A percentile compares a stretch with the other conserved stretches of the same genome.
phyloP scores from a whole-genome alignment of 192 early-diverging fungal genomes.

The Paraglomus occultum region DNA sequence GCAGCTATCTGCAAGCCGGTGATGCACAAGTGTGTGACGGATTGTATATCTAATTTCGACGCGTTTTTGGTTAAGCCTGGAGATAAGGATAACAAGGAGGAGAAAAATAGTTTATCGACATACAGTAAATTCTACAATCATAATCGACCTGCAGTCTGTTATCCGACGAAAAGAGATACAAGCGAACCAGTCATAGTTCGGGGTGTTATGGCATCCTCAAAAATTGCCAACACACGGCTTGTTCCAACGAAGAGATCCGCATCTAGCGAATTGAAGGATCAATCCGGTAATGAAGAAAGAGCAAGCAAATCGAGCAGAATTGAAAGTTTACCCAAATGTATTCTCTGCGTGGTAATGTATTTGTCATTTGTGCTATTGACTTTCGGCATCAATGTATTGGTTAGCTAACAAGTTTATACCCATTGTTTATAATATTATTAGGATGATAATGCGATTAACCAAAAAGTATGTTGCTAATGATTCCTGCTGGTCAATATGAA shows the following conservation, averaged over 20 bases:
- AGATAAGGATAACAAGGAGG: too few species aligned
- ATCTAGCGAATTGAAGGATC: not conserved
- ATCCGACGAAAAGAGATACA: too few species aligned
- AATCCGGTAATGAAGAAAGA: slow-evolving; percentile 22
- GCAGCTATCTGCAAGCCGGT: slow-evolving; percentile 39
- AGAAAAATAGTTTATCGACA: too few species aligned
- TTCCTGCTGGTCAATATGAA: not conserved
- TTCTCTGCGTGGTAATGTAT: slow-evolving; percentile 46
- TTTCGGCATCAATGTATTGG: slow-evolving; percentile 29
- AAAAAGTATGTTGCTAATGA: slow-evolving; percentile 33
- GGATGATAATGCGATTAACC: slow-evolving; percentile 60
- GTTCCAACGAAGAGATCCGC: not conserved
- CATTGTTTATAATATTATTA: not conserved
- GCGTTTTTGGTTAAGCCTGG: too few species aligned
- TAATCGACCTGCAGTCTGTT: not conserved
- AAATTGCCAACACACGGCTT: too few species aligned
- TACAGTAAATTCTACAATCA: not conserved
- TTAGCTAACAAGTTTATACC: not conserved
- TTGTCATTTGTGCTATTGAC: not conserved
- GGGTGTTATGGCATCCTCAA: too few species aligned
- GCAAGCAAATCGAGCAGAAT: slow-evolving; percentile 30
- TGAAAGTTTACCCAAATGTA: slow-evolving; percentile 35
- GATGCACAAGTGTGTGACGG: slow-evolving; percentile 34
- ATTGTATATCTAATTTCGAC: slow-evolving; percentile 33
- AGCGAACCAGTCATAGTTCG: too few species aligned